Percentiles rank a stretch among this genome's conserved stretches.
Conservation (phyloP, 176 grass and related monocot species). For the Alloteropsis semialata region DNA sequence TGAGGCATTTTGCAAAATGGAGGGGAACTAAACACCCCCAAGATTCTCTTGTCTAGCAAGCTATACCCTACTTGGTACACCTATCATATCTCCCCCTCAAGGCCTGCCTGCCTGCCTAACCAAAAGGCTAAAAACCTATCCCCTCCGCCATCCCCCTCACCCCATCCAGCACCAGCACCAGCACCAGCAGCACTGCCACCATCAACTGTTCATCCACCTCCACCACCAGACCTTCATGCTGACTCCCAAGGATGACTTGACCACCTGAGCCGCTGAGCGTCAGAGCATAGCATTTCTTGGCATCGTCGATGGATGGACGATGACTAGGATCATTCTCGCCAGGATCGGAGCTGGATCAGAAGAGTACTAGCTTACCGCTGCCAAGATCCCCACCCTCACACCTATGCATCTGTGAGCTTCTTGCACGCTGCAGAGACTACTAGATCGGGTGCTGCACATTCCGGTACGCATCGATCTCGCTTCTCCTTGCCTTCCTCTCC, state of each 20-base stretch:
- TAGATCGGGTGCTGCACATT: slow-evolving; percentile 25
- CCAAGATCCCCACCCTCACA: background rate
- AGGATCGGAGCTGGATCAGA: background rate
- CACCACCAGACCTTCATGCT: slow-evolving; percentile 30
- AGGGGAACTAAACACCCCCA: no score
- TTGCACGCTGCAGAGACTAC: background rate
- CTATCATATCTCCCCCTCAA: background rate
- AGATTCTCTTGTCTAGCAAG: background rate
- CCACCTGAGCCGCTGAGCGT: slow-evolving; percentile 27
- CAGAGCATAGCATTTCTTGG: slow-evolving; percentile 13
- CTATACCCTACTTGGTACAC: slow-evolving; percentile 21
- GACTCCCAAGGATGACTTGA: slow-evolving; percentile 43
- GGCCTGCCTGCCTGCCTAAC: slow-evolving; percentile 13
- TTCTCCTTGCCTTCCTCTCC: background rate
- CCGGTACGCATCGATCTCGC: slow-evolving; percentile 25
- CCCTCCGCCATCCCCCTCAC: slow-evolving; percentile 13
- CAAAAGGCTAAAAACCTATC: slow-evolving; percentile 50
- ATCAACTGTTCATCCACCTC: slow-evolving; percentile 45
- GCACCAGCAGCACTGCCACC: slow-evolving; percentile 20
- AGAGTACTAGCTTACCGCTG: slow-evolving; percentile 13
- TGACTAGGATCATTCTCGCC: background rate
- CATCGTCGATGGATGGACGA: slow-evolving; percentile 18
- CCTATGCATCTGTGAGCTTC: slow-evolving; percentile 19
- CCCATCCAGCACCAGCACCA: slow-evolving; percentile 18
- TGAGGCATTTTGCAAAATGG: no score